Percentiles rank a stretch among this genome's conserved stretches.
Conservation (phyloP, 2,329 filamentous ascomycete genomes). For the Ophiostoma pallidulum region DNA sequence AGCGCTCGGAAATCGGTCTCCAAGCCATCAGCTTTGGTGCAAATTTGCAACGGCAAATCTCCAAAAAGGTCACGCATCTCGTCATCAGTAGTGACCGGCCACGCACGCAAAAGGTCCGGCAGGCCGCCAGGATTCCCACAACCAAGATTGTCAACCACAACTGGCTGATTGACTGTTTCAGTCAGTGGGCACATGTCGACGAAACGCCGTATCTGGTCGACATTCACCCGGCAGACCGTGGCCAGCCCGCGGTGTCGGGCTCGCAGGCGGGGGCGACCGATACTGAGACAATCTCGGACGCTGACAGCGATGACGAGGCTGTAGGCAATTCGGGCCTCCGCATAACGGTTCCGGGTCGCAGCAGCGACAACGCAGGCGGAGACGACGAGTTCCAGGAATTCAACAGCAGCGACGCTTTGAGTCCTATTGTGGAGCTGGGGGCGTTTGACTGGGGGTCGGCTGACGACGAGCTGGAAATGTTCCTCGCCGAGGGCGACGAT, state of each 20-base stretch:
- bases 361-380: constrained; percentile 25
- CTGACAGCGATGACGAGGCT: constrained; percentile 22
- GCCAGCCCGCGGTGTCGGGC: constrained; percentile 23
- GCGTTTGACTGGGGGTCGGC: constrained; percentile 53
- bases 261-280: constrained; percentile 24
- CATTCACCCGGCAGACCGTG: constrained; percentile 60
- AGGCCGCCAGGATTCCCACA: constrained; percentile 66
- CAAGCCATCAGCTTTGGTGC: constrained; percentile 86
- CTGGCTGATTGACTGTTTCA: constrained; percentile 81
- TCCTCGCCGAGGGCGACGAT: constrained; percentile 50
- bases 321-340: constrained; percentile 14
- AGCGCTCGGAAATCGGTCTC: constrained; percentile 74
- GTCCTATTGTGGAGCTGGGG: constrained; percentile 47
- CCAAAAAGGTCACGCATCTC: constrained; percentile 59
- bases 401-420: constrained; percentile 34
- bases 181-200: constrained; percentile 71
- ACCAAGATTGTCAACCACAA: constrained; percentile 88
- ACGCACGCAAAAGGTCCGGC: constrained; percentile 82
- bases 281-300: constrained; percentile 22
- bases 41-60: constrained; percentile 46
- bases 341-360: constrained; percentile 29
- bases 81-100: constrained; percentile 62
- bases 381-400: constrained; percentile 37
- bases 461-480: constrained; percentile 67
- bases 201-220: constrained; percentile 70